Conservation (phyloP, 164 flowering plant species). For the Brasenia schreberi region DNA sequence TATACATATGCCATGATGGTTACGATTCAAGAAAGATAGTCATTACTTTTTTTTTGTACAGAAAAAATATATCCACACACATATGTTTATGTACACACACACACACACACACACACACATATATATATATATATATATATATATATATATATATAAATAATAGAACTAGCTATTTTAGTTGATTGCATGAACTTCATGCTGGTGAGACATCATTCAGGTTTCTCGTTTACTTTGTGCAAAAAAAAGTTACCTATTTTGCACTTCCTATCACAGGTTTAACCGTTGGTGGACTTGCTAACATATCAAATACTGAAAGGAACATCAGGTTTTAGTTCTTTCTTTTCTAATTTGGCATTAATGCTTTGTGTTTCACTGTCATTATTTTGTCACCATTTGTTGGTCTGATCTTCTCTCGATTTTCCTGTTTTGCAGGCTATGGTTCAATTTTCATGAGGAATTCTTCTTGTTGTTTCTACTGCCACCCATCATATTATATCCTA, state of each 20-base stretch:
- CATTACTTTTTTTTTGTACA: too few species aligned
- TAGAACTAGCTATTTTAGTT: too few species aligned
- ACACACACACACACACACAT: too few species aligned
- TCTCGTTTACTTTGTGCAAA: too few species aligned
- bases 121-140: too few species aligned
- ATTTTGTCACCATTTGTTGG: not conserved
- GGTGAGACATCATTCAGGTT: too few species aligned
- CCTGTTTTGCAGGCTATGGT: conserved; percentile 65
- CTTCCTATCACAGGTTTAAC: conserved; percentile 45
- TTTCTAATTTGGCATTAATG: not conserved
- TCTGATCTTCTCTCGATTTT: not conserved
- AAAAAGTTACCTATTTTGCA: not conserved
- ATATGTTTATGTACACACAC: too few species aligned
- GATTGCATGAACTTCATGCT: too few species aligned
- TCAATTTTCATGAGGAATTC: conserved; percentile 96
- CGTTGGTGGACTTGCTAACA: conserved; percentile 91
- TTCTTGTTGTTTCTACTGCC: conserved; percentile 90
- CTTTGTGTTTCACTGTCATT: not conserved
- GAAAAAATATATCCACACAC: too few species aligned
- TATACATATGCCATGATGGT: too few species aligned
- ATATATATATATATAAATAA: too few species aligned
- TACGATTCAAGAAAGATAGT: too few species aligned
- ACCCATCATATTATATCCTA: conserved; percentile 98
- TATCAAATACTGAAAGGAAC: conserved; percentile 76
- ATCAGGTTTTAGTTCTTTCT: conserved; percentile 37